Base-by-base conservation (phyloP, 768 basidiomycete species). In the Lactarius tabidus region DNA sequence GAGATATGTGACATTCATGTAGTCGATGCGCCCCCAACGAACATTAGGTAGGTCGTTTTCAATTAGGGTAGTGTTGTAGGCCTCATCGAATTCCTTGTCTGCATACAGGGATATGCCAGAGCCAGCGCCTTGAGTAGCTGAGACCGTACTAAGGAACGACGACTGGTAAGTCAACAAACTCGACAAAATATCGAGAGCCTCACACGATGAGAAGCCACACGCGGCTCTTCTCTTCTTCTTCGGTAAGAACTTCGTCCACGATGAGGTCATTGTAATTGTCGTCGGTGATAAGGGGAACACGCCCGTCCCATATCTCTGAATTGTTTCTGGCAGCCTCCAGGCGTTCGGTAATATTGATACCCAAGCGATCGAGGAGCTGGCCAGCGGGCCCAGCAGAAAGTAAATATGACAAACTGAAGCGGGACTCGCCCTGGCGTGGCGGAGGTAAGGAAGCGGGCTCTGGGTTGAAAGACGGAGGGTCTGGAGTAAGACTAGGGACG, bases 1-100 rank as follows among this genome's bases (percentile, higher is more conserved):
- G 63, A 94, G 75, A 60, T 80, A 76, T 4, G 91, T 93, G 67
- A 95, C 93, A 67, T 88, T 87, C 68, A 93, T 77, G 75, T 94
- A 96, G 78, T 95, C 92, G 64, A 96, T 85, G 66, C 94, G 85
- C 58, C 85, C 94, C 83, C 89, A 95, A 63, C 84, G 86, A 63
- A 95, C 82, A 71, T 91, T 74, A 3, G 85, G 85, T 20, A 91
- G 75, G 72, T 89, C 90, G 12, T 80, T 81, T 26, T 80, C 82
- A 17, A 83, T 72, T 38, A 83, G 60, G 6, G 87, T 82, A 67
- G 82, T 76, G 73, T 93, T 90, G 74, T 80, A 91, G 3, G 92
- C 83, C 14, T 82, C 79, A 71, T 93, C 92, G 71, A 93, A 94
- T 33, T 85, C 77, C 36, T 85, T 73, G 75, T 94, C 91, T 52